Percentiles rank a stretch among this genome's conserved stretches.
These are phyloP conservation scores for Ephemerocybe angulata DNA, from an alignment of 768 basidiomycete species.

Conservation along the genomic window DNA sequence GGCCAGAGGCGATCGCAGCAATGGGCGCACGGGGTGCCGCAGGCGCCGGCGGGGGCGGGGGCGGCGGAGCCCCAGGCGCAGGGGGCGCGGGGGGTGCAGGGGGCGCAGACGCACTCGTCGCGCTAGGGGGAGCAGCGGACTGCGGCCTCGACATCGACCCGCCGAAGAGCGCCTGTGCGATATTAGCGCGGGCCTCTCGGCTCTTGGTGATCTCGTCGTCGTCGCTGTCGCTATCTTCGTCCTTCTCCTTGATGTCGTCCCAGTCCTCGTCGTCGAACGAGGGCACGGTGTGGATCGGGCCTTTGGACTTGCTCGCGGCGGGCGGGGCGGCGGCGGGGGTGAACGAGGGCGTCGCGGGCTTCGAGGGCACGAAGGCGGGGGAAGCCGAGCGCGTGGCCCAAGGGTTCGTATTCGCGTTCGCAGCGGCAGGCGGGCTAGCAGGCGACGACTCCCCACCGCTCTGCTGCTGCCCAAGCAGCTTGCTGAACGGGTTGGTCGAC, in stretches of 20 bases:
- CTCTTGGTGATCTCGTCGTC: slow-evolving; percentile 76
- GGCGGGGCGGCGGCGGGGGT: background rate
- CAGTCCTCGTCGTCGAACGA: slow-evolving; percentile 65
- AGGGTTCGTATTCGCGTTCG: slow-evolving; percentile 62
- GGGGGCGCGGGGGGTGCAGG: slow-evolving; percentile 20
- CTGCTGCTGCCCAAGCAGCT: slow-evolving; percentile 49
- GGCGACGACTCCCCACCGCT: slow-evolving; percentile 19
- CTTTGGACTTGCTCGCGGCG: background rate
- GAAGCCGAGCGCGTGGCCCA: slow-evolving; percentile 53
- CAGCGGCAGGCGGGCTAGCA: slow-evolving; percentile 29
- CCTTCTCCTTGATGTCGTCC: slow-evolving; percentile 77
- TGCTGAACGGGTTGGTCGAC: slow-evolving; percentile 80
- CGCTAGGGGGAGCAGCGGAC: slow-evolving; percentile 44
- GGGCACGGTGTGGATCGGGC: background rate
- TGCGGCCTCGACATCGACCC: slow-evolving; percentile 61
- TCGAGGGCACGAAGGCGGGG: slow-evolving; percentile 48
- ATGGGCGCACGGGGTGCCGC: slow-evolving; percentile 38
- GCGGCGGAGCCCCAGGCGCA: slow-evolving; percentile 25
- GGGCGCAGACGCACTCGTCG: slow-evolving; percentile 35
- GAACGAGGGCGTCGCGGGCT: slow-evolving; percentile 57
- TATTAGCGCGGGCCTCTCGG: slow-evolving; percentile 58
- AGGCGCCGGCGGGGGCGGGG: slow-evolving; percentile 25
- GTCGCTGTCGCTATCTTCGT: slow-evolving; percentile 58
- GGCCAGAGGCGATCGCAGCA: slow-evolving; percentile 26
- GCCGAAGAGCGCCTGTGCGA: slow-evolving; percentile 81